Base-by-base conservation (phyloP, 2,329 filamentous ascomycete genomes). In the Colletotrichum endophyticum region DNA sequence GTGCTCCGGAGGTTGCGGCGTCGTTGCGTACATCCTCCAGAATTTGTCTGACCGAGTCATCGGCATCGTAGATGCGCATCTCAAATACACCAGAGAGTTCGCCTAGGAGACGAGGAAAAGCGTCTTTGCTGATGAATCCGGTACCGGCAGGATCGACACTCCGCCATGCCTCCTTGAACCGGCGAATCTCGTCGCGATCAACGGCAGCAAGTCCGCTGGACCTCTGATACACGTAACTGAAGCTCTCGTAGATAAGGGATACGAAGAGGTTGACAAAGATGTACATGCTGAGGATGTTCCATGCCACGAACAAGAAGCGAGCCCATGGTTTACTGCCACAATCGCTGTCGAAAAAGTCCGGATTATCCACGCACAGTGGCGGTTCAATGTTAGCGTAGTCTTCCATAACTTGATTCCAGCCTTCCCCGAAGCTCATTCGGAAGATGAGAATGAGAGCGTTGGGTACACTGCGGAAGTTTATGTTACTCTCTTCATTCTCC, bases 251-350 rank as follows among this genome's bases (percentile, higher is more conserved):
- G 80, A 99, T 99, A 84, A 99, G 92, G 66, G 97, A 99, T 75
- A 99, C 96, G 84, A 99, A 99, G 83, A 99, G 88, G 82, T 96
- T 98, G 82, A 99, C 96, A 82, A 99, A 99, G 81, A 99, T 98
- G 86, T 99, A 99, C 97, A 99, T 99, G 94, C 96, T 99, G 85
- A 99, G 91, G 81, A 99, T 96, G 87, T 99, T 99, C 97, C 97
- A 99, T 6, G 94, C 92, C 74, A 99, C 96, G 87, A 99, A 99
- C 12, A 99, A 89, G 39, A 93, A 92, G 68, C 96, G 91, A 9
- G 97, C 96, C 96, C 97, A 99, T 53, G 92, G 91, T 67, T 93
- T 91, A 86, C 96, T 98, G 75, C 97, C 97, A 82, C 97, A 99
- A 85, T 99, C 98, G 81, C 95, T 97, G 57, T 95, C 88, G 81